Evolutionary conservation across 1,284 basidiomycete species (phyloP).

Genomic region (Tylopilus orsonianus): DNA sequence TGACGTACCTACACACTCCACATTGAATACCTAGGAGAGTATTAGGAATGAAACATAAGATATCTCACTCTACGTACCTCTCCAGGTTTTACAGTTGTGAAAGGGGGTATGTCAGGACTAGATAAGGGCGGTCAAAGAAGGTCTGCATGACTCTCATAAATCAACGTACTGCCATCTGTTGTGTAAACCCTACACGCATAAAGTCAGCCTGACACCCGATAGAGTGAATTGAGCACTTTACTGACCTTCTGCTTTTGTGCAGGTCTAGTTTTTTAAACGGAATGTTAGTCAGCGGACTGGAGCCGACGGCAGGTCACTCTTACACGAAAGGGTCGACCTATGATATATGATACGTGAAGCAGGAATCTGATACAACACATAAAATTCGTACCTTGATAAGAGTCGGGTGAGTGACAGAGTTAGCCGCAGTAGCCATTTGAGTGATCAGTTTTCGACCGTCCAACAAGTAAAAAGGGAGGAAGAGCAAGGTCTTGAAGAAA

Average conservation of each 20-base stretch:
- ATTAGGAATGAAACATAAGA: constrained; percentile 1
- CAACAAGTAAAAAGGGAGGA: background rate
- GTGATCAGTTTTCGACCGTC: background rate
- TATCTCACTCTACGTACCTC: constrained; percentile 39
- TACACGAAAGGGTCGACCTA: constrained; percentile 34
- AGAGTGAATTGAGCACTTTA: background rate
- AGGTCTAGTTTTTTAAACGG: constrained; percentile 33
- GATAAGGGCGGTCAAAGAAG: constrained; percentile 1
- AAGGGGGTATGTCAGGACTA: constrained; percentile 69
- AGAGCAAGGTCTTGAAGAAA: background rate
- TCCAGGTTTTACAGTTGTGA: constrained; percentile 65
- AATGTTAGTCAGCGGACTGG: background rate
- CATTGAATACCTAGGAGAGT: constrained; percentile 58
- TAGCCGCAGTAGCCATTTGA: constrained; percentile 56
- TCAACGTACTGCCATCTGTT: constrained; percentile 71
- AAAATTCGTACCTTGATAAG: constrained; percentile 37
- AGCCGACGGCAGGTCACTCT: constrained; percentile 2
- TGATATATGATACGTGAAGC: background rate
- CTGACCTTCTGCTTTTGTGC: constrained; percentile 63
- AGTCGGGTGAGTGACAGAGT: constrained; percentile 56
- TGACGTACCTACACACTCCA: constrained; percentile 65
- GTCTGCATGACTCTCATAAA: background rate
- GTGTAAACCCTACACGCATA: constrained; percentile 52
- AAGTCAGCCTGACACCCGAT: background rate
- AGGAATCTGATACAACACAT: background rate